Evolutionary conservation across 75 land plant genomes (phyloP), one percentile per base, ranked within the genome.

Genomic region (Picea glauca): DNA sequence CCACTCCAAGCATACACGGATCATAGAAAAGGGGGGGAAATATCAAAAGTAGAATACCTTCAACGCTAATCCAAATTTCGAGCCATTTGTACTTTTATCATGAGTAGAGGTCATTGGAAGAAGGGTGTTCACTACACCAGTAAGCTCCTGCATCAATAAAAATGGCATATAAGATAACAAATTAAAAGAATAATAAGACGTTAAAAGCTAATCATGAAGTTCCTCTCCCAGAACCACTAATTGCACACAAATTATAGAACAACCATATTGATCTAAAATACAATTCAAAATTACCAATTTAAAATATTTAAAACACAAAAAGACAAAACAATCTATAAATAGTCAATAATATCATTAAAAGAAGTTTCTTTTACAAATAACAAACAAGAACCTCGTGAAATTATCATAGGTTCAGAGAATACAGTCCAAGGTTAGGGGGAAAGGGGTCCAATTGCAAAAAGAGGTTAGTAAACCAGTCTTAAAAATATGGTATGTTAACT

Each of bases 101-200:
- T 82, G 72, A 5, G 84, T 82, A 80, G 82, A 91, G 58, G 94
- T 85, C 77, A 90, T 88, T 65, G 99, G 99, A 62, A 97, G 95
- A 60, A 97, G 88, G 35, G 95, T 86, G 75, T 82, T 88, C 38
- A 94, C 81, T 18, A 94, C 81, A 76, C 76, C 65, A 26, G 72
- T 81, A 17, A 87, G 90, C 21, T 90, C 94, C 96, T 93, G 82
- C 63, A 81, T 75, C 62, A 75, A 23, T 57, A 15, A 57, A 75
- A 75, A 21, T 21, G 65, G 26, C 76, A 43, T 15, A 8, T 59
- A 33, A 59, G 77, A 5, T 17, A 57, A 58, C 20, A 58, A 76
- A 58, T n/a, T 59, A 57, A 12, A 56, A 9, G 9, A 76, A 23
- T 8, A 18, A 70, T 6, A n/a, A 38, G n/a, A 8, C 9, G 2